Percentiles rank a stretch among this genome's conserved stretches.
These are phyloP conservation scores for Sarocladium brachiariae DNA, from an alignment of 2,329 filamentous ascomycete species.

Conservation along the genomic window DNA sequence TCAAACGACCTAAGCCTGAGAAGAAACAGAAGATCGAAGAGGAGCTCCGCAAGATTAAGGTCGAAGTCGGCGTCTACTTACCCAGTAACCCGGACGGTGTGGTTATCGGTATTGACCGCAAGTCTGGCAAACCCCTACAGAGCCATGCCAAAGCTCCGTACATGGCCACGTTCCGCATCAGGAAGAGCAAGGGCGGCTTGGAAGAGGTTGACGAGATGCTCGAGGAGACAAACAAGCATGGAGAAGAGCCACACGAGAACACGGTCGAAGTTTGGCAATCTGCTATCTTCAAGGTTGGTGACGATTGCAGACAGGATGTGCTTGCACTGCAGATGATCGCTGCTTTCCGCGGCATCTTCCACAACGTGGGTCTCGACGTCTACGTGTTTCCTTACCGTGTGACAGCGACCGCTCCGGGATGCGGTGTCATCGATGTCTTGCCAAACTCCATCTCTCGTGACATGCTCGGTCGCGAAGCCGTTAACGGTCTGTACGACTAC, in stretches of 20 bases:
- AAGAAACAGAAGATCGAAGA: constrained; percentile 99
- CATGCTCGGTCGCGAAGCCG: constrained; percentile 95
- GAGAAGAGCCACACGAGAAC: constrained; percentile 18
- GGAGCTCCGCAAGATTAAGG: constrained; percentile 92
- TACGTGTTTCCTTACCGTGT: constrained; percentile 97
- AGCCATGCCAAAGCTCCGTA: constrained; percentile 97
- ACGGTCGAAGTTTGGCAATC: constrained; percentile 97
- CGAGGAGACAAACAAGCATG: constrained; percentile 37
- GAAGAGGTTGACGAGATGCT: constrained; percentile 47
- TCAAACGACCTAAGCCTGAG: constrained; percentile 86
- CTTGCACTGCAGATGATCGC: constrained; percentile 96
- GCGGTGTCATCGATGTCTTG: constrained; percentile 95
- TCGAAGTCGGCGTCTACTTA: constrained; percentile 94
- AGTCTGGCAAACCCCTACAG: constrained; percentile 94
- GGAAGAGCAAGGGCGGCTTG: constrained; percentile 59
- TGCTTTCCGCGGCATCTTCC: constrained; percentile 94
- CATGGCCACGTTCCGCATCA: constrained; percentile 97
- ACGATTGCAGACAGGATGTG: constrained; percentile 96
- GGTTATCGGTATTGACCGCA: constrained; percentile 95
- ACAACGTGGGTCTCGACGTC: constrained; percentile 87
- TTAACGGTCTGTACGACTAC: constrained; percentile 97
- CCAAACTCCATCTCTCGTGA: constrained; percentile 97
- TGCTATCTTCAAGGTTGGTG: constrained; percentile 98
- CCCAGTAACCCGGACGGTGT: constrained; percentile 95
- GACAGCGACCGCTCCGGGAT: constrained; percentile 92